A percentile compares a stretch with the other conserved stretches of the same genome.
These are phyloP conservation scores for Middelhovenomyces tepae DNA, from an alignment of 805 yeast genomes.

Conservation along the genomic window DNA sequence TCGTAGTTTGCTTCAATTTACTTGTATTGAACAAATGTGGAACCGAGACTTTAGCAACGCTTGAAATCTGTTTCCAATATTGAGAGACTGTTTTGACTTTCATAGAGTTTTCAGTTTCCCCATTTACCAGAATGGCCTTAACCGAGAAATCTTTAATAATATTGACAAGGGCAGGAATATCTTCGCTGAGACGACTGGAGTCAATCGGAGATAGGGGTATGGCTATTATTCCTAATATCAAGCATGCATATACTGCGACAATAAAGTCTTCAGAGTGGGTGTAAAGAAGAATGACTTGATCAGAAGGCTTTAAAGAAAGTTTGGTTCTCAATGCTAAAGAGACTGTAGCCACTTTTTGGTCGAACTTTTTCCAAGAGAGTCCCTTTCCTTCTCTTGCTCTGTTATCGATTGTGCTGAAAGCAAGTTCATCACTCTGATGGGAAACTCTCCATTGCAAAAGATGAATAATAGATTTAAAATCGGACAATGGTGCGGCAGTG, in stretches of 20 bases:
- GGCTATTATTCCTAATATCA: constrained; percentile 69
- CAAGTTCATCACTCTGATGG: constrained; percentile 70
- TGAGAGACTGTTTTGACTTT: constrained; percentile 60
- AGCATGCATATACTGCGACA: constrained; percentile 78
- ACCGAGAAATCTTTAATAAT: constrained; percentile 66
- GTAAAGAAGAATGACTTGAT: constrained; percentile 70
- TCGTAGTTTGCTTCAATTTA: constrained; percentile 37
- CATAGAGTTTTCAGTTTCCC: constrained; percentile 59
- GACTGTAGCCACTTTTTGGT: constrained; percentile 64
- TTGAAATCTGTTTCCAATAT: constrained; percentile 40
- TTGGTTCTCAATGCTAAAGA: constrained; percentile 64
- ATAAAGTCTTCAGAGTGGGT: constrained; percentile 81
- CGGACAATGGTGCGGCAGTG: constrained; percentile 63
- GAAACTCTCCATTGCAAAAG: constrained; percentile 70
- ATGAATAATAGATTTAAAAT: constrained; percentile 62
- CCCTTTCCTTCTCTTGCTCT: constrained; percentile 42
- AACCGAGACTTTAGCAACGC: constrained; percentile 24
- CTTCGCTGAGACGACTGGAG: constrained; percentile 59
- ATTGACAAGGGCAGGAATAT: constrained; percentile 54
- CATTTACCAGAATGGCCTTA: constrained; percentile 64
- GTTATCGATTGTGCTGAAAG: constrained; percentile 40
- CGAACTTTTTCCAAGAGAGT: constrained; percentile 76
- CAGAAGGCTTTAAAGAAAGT: constrained; percentile 55
- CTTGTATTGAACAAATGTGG: constrained; percentile 60
- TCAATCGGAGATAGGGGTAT: constrained; percentile 71